Evolutionary conservation across 1,284 basidiomycete species (phyloP), one percentile per base, ranked within the genome.

Genomic region (Ceratobasidium sp.): DNA sequence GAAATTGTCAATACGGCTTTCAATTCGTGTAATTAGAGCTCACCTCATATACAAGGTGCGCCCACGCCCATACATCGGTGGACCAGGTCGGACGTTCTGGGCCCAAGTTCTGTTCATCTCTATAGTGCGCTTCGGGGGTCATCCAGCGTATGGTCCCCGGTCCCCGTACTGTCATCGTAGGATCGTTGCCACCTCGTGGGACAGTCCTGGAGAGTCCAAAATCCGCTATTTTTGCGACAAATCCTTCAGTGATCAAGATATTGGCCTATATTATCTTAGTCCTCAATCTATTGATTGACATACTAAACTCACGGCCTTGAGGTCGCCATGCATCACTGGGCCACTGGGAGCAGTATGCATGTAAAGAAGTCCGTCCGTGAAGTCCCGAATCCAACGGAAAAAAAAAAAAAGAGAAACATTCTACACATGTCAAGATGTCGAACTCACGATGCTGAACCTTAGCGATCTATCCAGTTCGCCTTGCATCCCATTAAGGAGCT

Each of bases 41-140:
- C 49, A 53, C 66, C 66, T 68, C 66, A 28, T 68, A 68, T n/a
- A 68, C 66, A 7, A 68, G 46, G 33, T 68, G 66, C n/a, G 26
- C 66, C 66, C 66, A 68, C 10, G 66, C 15, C 66, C 66, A 68
- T 39, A 68, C 28, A 12, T 68, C 66, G 15, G 46, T 68, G 20
- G 66, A 15, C 15, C 42, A 53, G 18, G 20, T 53, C 10, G 66
- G 66, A 33, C 46, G 66, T n/a, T 33, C 46, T 10, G 33, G 23
- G 3, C 12, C n/a, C 6, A 23, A 2, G 3, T 10, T 18, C 1
- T 49, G 13, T 6, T 3, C 13, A 23, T 51, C 10, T 15, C 46
- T 33, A n/a, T 13, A 12, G 10, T 26, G 28, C 49, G 66, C 44
- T 53, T 68, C 66, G 49, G 66, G 66, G 23, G 66, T 51, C 66